Evolutionary conservation across 1,284 basidiomycete species (phyloP).

Genomic region (Naganishia liquefaciens): DNA sequence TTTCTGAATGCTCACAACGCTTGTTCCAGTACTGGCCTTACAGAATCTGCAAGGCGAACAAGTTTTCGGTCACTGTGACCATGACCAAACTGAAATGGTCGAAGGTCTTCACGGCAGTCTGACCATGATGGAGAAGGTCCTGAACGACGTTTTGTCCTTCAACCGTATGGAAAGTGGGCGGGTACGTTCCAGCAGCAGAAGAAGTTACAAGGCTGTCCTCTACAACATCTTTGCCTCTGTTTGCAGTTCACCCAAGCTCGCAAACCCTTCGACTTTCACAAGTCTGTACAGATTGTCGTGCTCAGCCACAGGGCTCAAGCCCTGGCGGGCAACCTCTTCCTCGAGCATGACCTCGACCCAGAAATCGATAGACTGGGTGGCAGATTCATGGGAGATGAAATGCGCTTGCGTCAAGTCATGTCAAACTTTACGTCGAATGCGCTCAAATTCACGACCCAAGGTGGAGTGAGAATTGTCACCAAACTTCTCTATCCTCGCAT

Average conservation of each 20-base stretch:
- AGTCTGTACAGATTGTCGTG: conserved; percentile 75
- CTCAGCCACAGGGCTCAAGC: conserved; percentile 74
- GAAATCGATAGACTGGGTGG: conserved; percentile 67
- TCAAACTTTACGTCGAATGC: conserved; percentile 55
- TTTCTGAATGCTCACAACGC: not conserved
- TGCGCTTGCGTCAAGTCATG: conserved; percentile 61
- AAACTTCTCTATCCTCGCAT: conserved; percentile 49
- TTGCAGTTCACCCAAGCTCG: conserved; percentile 33
- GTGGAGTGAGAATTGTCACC: conserved; percentile 54
- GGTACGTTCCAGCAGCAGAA: conserved; percentile 36
- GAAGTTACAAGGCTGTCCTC: conserved; percentile 25
- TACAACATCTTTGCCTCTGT: not conserved
- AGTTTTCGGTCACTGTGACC: conserved; percentile 43
- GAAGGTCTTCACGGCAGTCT: conserved; percentile 69
- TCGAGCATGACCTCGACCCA: conserved; percentile 70
- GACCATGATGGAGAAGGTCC: conserved; percentile 69
- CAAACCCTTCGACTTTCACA: conserved; percentile 83
- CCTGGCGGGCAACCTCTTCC: conserved; percentile 66
- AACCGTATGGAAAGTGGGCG: conserved; percentile 56
- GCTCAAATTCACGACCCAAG: conserved; percentile 69
- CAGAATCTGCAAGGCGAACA: conserved; percentile 79
- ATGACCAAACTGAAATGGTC: conserved; percentile 50
- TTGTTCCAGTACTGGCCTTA: conserved; percentile 68
- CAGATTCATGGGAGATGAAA: conserved; percentile 58
- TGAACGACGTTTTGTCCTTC: conserved; percentile 74